A percentile compares a stretch with the other conserved stretches of the same genome.
These are phyloP conservation scores for Neurospora pannonica DNA, from an alignment of 495 filamentous ascomycete species.

Conservation along the genomic window DNA sequence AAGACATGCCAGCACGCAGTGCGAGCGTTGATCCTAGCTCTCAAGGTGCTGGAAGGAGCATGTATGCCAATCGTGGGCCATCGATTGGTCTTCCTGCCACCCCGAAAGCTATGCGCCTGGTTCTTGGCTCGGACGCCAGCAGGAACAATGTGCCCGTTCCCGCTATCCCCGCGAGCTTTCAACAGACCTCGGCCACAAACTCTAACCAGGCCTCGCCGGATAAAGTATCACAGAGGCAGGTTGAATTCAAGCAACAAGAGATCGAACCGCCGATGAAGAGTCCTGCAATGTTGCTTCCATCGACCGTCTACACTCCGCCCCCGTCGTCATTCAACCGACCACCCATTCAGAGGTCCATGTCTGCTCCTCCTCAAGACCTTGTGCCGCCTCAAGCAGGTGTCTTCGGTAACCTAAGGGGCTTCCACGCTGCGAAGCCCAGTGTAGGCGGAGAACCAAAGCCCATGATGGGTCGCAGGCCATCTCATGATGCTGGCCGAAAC, in stretches of 20 bases:
- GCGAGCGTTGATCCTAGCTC: slow-evolving; percentile 34
- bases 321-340: slow-evolving; percentile 14
- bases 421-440: slow-evolving; percentile 34
- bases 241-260: slow-evolving; percentile 10
- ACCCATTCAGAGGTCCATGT: slow-evolving; percentile 57
- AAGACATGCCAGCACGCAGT: slow-evolving; percentile 32
- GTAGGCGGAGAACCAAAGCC: slow-evolving; percentile 15
- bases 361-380: slow-evolving; percentile 57
- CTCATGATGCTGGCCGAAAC: slow-evolving; percentile 34
- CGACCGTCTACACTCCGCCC: slow-evolving; percentile 57
- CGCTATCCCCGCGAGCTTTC: slow-evolving; percentile 48
- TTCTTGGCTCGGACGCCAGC: slow-evolving; percentile 51
- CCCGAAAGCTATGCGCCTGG: slow-evolving; percentile 75
- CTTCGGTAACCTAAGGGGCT: slow-evolving; percentile 45
- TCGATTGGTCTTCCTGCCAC: slow-evolving; percentile 70
- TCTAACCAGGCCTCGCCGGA: slow-evolving; percentile 15
- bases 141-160: slow-evolving; percentile 55
- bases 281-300: slow-evolving; percentile 41
- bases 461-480: slow-evolving; percentile 35
- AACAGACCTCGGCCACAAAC: slow-evolving; percentile 18
- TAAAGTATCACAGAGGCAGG: slow-evolving; percentile 1
- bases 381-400: slow-evolving; percentile 21
- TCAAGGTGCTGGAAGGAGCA: slow-evolving; percentile 20
- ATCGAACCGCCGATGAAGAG: slow-evolving; percentile 13
- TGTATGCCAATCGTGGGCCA: slow-evolving; percentile 32